A percentile compares a stretch with the other conserved stretches of the same genome.
These are phyloP conservation scores for Agapanthus africanus DNA, from an alignment of 106 monocot genomes.

Conservation along the genomic window DNA sequence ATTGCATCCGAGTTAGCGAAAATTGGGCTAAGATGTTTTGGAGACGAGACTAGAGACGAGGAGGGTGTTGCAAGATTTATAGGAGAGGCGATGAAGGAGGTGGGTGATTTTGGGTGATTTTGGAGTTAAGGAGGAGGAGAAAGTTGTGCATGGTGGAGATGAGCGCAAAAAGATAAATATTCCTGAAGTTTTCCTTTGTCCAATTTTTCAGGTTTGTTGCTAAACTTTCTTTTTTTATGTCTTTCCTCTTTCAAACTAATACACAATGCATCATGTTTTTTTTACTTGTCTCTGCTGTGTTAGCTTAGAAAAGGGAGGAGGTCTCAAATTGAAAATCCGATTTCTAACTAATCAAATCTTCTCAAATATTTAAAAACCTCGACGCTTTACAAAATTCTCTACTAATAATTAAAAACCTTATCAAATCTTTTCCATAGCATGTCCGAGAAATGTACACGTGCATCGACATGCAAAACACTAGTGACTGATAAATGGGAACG, in stretches of 20 bases:
- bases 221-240: not conserved
- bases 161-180: not conserved
- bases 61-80: not conserved
- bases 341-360: no score
- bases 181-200: conserved; percentile 10
- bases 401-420: no score
- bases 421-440: no score
- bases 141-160: not conserved
- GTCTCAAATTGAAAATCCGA: no score
- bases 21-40: not conserved
- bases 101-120: conserved; percentile 2
- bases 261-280: not conserved
- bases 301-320: no score
- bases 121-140: not conserved
- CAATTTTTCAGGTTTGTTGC: conserved; percentile 11
- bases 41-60: not conserved
- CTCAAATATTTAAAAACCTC: no score
- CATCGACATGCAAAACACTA: no score
- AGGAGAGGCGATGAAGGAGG: not conserved
- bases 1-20: not conserved
- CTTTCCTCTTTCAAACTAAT: not conserved
- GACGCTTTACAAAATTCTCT: no score
- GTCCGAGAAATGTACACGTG: no score
- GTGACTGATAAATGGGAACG: no score
- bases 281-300: no score